phyloP scores from a whole-genome alignment of 75 land plant species.

The Adiantum capillusveneris region DNA sequence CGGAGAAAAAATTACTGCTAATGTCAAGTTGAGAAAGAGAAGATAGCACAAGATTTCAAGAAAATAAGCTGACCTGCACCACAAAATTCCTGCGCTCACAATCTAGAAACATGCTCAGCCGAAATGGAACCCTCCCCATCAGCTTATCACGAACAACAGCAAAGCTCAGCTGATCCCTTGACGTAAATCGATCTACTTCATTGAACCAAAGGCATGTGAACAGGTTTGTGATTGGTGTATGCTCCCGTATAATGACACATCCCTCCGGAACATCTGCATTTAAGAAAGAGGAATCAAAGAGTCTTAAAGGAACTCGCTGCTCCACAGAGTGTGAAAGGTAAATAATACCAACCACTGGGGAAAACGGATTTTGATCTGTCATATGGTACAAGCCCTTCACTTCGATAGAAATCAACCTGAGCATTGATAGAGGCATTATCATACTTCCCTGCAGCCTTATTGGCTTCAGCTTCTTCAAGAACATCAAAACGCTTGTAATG shows the following conservation, averaged over 20 bases:
- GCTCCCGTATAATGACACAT: slow-evolving; percentile 81
- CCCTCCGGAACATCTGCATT: slow-evolving; percentile 97
- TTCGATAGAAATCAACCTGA: slow-evolving; percentile 68
- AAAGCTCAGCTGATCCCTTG: slow-evolving; percentile 89
- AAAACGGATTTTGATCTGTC: slow-evolving; percentile 57
- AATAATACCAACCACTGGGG: slow-evolving; percentile 51
- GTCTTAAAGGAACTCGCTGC: no score
- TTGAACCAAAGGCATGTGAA: slow-evolving; percentile 96
- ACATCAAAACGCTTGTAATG: slow-evolving; percentile 86
- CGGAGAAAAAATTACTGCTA: not conserved
- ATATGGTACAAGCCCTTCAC: slow-evolving; percentile 74
- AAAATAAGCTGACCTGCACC: slow-evolving; percentile 54
- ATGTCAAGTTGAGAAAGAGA: not conserved
- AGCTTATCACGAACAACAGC: slow-evolving; percentile 88
- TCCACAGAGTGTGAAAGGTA: not conserved
- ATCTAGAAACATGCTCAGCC: slow-evolving; percentile 80
- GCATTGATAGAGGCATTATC: slow-evolving; percentile 77
- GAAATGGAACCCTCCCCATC: slow-evolving; percentile 45
- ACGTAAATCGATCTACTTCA: slow-evolving; percentile 93
- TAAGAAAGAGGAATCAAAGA: no score
- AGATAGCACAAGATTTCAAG: no score
- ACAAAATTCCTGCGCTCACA: slow-evolving; percentile 97
- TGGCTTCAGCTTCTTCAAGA: slow-evolving; percentile 85
- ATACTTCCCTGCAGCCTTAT: slow-evolving; percentile 85
- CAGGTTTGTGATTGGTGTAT: slow-evolving; percentile 84